Conservation (phyloP, 129 eudicot species). For the Erigeron canadensis region DNA sequence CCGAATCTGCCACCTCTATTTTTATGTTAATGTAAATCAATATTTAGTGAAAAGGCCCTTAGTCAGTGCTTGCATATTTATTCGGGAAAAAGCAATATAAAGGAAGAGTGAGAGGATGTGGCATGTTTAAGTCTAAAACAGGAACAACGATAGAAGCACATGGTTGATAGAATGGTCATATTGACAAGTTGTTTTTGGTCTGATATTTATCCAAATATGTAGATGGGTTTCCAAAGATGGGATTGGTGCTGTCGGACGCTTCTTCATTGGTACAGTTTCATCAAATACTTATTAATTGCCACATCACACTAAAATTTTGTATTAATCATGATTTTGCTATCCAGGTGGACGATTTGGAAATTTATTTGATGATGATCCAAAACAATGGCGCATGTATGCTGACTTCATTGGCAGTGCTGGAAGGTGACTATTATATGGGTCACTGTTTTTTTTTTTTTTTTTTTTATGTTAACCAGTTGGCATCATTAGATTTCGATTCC, state of each 20-base stretch:
- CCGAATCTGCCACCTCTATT: neutral
- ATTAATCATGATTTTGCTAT: constrained; percentile 15
- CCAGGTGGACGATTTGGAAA: constrained; percentile 90
- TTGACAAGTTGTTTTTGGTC: neutral
- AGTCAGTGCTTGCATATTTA: neutral
- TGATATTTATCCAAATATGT: constrained; percentile 25
- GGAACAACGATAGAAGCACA: neutral
- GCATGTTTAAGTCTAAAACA: neutral
- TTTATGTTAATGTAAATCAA: neutral
- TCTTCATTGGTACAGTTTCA: constrained; percentile 64
- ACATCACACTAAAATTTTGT: constrained; percentile 7
- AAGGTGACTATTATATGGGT: constrained; percentile 44
- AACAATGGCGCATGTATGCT: constrained; percentile 99
- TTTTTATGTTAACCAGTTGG: neutral
- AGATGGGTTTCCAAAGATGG: constrained; percentile 99
- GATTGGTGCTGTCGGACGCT: constrained; percentile 97
- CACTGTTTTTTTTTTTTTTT: neutral
- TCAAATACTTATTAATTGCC: constrained; percentile 20
- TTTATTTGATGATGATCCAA: constrained; percentile 96
- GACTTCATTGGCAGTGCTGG: constrained; percentile 99
- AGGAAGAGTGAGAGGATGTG: constrained; percentile 4
- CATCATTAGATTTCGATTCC: neutral
- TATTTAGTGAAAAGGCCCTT: too few relatives aligned
- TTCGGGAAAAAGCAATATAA: neutral
- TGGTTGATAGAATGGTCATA: neutral